Evolutionary conservation across 768 basidiomycete genomes (phyloP).

Genomic region (Amylocystis lapponica): DNA sequence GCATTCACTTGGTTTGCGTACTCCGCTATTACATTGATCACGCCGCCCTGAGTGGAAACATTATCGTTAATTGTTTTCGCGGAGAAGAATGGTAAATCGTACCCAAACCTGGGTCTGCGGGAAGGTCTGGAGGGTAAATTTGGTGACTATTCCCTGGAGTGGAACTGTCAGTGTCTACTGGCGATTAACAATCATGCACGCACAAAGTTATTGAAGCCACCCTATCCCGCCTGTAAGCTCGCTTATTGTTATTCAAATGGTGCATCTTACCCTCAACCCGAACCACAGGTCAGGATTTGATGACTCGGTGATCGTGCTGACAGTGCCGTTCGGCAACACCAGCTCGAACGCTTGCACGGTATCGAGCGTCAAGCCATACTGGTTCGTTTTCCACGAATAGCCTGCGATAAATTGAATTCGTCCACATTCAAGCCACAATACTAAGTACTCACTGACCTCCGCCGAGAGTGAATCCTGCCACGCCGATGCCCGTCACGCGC

Average conservation of each 20-base stretch:
- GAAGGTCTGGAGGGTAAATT: conserved; percentile 46
- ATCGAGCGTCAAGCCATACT: conserved; percentile 53
- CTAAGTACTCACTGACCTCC: conserved; percentile 36
- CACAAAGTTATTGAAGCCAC: conserved; percentile 59
- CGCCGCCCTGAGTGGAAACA: conserved; percentile 39
- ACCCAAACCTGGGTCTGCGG: conserved; percentile 61
- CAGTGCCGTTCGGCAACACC: conserved; percentile 47
- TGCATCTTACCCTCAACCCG: conserved; percentile 32
- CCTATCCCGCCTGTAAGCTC: conserved; percentile 31
- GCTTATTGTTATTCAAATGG: too few relatives aligned
- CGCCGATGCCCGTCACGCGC: conserved; percentile 42
- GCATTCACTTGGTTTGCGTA: conserved; percentile 19
- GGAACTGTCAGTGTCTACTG: too few relatives aligned
- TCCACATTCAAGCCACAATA: neutral
- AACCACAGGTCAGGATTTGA: conserved; percentile 36
- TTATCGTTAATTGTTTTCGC: neutral
- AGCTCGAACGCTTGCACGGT: conserved; percentile 49
- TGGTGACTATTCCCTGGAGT: conserved; percentile 51
- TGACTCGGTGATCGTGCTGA: conserved; percentile 27
- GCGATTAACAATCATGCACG: too few relatives aligned
- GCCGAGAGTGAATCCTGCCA: conserved; percentile 35
- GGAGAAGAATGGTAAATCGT: conserved; percentile 9
- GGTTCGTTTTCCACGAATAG: conserved; percentile 61
- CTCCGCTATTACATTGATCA: conserved; percentile 26
- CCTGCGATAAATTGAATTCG: conserved; percentile 30